Evolutionary conservation across 2,329 filamentous ascomycete genomes (phyloP).

Genomic region (Aureobasidium namibiae): DNA sequence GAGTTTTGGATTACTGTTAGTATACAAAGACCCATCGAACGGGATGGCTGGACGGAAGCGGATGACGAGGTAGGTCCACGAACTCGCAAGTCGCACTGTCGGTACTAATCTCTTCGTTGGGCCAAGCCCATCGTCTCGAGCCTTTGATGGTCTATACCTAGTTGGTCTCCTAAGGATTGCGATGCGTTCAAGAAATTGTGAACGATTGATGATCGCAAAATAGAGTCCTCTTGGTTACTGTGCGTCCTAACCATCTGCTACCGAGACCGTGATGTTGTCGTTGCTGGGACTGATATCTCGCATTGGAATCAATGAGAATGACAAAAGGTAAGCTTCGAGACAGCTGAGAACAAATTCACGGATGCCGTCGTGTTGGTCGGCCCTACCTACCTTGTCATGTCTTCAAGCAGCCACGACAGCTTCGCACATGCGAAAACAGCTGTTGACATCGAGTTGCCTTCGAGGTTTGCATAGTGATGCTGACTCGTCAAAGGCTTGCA

Average conservation of each 20-base stretch:
- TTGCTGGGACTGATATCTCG: no score
- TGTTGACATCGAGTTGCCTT: background rate
- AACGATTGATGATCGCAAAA: no score
- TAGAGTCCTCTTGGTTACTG: no score
- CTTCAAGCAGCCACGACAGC: no score
- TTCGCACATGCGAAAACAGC: background rate
- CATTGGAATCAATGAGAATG: no score
- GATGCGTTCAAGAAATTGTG: no score
- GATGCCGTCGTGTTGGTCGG: no score
- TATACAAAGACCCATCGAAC: background rate
- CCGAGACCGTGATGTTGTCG: no score
- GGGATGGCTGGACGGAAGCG: background rate
- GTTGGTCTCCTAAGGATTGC: background rate
- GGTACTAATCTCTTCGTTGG: background rate
- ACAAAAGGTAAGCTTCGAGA: no score
- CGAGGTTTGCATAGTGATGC: background rate
- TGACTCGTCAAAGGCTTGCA: background rate
- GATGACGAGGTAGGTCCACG: background rate
- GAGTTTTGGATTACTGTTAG: background rate
- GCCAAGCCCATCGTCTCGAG: background rate
- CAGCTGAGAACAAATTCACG: no score
- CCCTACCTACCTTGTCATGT: no score
- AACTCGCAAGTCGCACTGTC: background rate
- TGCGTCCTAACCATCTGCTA: no score
- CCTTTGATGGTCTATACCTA: background rate